Evolutionary conservation across 805 yeast species (phyloP), one percentile per base, ranked within the genome.

Genomic region (Suhomyces sp.): DNA sequence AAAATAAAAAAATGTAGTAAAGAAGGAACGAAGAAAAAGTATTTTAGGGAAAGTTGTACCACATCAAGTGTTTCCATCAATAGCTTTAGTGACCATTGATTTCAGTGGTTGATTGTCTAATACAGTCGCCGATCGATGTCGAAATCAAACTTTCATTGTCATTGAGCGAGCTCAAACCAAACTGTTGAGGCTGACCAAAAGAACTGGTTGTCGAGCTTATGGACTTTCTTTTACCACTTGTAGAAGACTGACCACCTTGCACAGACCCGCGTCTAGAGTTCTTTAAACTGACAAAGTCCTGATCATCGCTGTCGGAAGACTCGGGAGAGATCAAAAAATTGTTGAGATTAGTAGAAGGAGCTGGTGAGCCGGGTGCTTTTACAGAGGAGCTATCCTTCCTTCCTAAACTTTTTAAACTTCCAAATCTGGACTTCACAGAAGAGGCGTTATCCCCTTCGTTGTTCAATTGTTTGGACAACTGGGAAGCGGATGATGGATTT

Each of bases 141-240:
- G 63, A 56, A 19, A 67, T 57, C 25, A 67, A 59, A 41, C 68
- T 62, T 36, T 63, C 70, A 35, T 53, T 51, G 39, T 63, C 71
- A 28, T 40, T 40, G 21, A 49, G 19, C 17, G 29, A 30, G 25
- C 10, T 20, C 20, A 25, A 19, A 16, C 21, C 26, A 24, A 18
- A 26, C 13, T 15, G 21, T 5, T 25, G 27, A 41, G 38, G 38
- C n/a, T 15, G 34, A 22, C 19, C 20, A n/a, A 39, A 25, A 16
- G n/a, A 22, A 16, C 33, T 30, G n/a, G 46, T 38, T 18, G 34
- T 17, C 6, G 54, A 49, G 11, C 37, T 36, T 19, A 43, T 31
- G 8, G 55, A 50, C 27, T 34, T 45, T 25, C 50, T 40, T 12
- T 42, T 43, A 13, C 29, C 28, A 7, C 20, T 19, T 13, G 8